phyloP scores from a whole-genome alignment of 164 flowering plant species.

The Annona squamosa region DNA sequence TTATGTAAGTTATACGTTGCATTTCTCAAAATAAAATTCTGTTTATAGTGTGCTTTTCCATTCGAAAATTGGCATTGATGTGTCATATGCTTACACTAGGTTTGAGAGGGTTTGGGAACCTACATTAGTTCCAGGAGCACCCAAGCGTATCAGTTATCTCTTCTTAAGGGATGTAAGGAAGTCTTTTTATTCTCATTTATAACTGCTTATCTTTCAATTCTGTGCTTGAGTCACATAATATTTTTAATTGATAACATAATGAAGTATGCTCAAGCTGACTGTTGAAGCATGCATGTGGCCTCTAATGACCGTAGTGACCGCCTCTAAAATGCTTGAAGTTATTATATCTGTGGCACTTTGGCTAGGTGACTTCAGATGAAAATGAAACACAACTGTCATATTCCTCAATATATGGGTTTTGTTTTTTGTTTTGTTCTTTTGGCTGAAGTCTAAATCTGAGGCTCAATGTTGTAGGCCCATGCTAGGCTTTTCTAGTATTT shows the following conservation, averaged over 20 bases:
- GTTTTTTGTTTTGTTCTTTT: too few species aligned
- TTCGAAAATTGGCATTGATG: constrained; percentile 5
- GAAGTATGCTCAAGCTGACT: not conserved
- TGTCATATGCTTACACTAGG: constrained; percentile 31
- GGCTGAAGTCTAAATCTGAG: not conserved
- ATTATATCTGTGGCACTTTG: not conserved
- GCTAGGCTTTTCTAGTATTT: not conserved
- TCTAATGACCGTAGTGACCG: not conserved
- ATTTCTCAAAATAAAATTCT: not conserved
- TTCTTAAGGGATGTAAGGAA: constrained; percentile 77
- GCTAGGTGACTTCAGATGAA: not conserved
- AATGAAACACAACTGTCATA: not conserved
- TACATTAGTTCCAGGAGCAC: constrained; percentile 58
- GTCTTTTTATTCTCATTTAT: not conserved
- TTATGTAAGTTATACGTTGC: constrained; percentile 43
- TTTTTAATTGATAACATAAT: not conserved
- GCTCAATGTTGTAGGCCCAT: not conserved
- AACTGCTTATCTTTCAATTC: not conserved
- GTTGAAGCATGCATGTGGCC: not conserved
- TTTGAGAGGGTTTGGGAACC: constrained; percentile 98
- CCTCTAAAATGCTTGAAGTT: not conserved
- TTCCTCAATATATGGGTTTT: not conserved
- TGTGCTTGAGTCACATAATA: not conserved
- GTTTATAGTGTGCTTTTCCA: not conserved
- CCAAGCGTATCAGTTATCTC: constrained; percentile 56